Conservation (phyloP, 2,329 filamentous ascomycete species). For the Cladosporium sp. region DNA sequence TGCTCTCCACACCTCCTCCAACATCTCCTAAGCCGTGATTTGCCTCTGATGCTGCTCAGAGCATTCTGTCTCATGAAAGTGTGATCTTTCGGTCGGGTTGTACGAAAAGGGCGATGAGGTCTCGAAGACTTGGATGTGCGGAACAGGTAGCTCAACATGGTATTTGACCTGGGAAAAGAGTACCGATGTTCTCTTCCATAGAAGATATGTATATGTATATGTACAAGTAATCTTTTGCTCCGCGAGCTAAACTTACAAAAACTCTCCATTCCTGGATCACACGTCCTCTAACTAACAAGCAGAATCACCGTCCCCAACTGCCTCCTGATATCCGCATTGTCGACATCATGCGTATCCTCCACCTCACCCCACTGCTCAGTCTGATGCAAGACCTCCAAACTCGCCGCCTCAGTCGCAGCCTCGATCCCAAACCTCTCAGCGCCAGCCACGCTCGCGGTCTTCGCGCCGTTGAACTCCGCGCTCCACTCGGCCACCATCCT, state of each 20-base stretch:
- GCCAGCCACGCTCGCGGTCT: conserved; percentile 13
- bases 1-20: background rate
- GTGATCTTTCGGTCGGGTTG: too few relatives aligned
- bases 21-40: too few relatives aligned
- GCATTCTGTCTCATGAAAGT: too few relatives aligned
- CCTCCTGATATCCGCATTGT: conserved; percentile 79
- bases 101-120: too few relatives aligned
- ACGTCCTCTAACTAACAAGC: conserved; percentile 50
- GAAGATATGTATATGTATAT: background rate
- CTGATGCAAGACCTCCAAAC: conserved; percentile 88
- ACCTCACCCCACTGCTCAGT: conserved; percentile 91
- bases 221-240: too few relatives aligned
- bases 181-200: too few relatives aligned
- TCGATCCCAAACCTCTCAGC: conserved; percentile 49
- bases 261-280: background rate
- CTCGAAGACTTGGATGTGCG: background rate
- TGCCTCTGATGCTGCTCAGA: too few relatives aligned
- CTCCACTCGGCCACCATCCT: conserved; percentile 85
- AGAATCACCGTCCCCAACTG: conserved; percentile 85
- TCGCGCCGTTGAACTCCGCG: conserved; percentile 52
- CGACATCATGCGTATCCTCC: conserved; percentile 95
- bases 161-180: background rate
- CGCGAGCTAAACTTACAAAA: background rate
- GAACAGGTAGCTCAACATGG: conserved; percentile 4
- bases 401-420: conserved; percentile 40